Conservation (phyloP, 371 early-diverging fungal species). For the Thermomucor indicae-seudaticae region DNA sequence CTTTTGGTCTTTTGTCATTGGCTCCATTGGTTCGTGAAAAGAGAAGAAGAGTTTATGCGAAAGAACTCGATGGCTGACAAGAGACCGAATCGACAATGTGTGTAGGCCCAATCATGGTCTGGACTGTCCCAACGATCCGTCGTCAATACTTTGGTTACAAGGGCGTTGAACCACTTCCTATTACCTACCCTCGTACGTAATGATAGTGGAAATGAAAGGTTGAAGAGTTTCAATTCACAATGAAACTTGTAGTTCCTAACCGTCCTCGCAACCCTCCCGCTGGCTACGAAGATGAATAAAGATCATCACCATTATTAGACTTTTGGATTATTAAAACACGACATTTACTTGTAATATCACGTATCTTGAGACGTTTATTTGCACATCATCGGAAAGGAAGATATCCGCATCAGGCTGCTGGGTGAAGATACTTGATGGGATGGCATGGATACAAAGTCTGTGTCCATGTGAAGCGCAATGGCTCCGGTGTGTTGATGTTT, state of each 20-base stretch:
- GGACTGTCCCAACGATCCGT: slow-evolving; percentile 42
- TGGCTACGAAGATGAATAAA: slow-evolving; percentile 51
- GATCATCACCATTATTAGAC: no score
- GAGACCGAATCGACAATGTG: no score
- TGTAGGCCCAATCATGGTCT: slow-evolving; percentile 45
- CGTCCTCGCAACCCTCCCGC: slow-evolving; percentile 40
- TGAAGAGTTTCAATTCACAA: neutral
- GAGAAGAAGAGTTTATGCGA: neutral
- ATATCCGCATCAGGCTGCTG: no score
- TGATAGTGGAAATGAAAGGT: neutral
- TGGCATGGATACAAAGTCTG: no score
- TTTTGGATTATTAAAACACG: no score
- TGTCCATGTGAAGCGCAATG: no score
- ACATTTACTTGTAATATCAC: no score
- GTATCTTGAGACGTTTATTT: no score
- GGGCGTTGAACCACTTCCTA: slow-evolving; percentile 34
- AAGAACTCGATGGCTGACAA: no score
- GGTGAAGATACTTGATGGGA: no score
- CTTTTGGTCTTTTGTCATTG: slow-evolving; percentile 46
- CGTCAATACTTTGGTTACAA: slow-evolving; percentile 49
- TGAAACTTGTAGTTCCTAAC: slow-evolving; percentile 30
- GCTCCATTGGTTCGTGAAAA: slow-evolving; percentile 26
- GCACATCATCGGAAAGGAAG: no score
- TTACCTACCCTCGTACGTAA: slow-evolving; percentile 45
- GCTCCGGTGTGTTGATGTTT: no score